Percentiles rank a stretch among this genome's conserved stretches.
Evolutionary conservation across 345 rosid species (phyloP).

Genomic region (Leavenworthia alabamica): DNA sequence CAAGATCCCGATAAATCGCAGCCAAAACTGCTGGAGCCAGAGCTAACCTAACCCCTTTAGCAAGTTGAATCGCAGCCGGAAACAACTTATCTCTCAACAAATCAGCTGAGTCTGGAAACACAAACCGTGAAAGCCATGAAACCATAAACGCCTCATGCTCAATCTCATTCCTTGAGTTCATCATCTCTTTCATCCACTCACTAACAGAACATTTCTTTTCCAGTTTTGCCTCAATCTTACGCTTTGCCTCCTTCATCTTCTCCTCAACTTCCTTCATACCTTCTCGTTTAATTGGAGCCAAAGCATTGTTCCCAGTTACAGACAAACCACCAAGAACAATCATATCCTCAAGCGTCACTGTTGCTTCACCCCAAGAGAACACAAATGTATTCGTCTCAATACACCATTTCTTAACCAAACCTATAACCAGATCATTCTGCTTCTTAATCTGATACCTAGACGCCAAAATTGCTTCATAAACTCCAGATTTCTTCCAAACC

Average conservation of each 20-base stretch:
- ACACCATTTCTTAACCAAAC: conserved; percentile 46
- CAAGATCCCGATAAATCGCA: conserved; percentile 37
- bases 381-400: conserved; percentile 44
- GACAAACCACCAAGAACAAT: conserved; percentile 38
- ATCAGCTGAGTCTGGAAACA: conserved; percentile 18
- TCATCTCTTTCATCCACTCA: conserved; percentile 38
- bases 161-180: conserved; percentile 35
- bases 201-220: conserved; percentile 19
- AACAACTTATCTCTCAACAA: conserved; percentile 14
- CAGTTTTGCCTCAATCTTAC: background rate
- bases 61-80: conserved; percentile 43
- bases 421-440: conserved; percentile 31
- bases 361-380: conserved; percentile 57
- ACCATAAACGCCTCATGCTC: conserved; percentile 65
- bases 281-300: conserved; percentile 16
- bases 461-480: conserved; percentile 39
- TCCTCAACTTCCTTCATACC: conserved; percentile 25
- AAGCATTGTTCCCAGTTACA: conserved; percentile 39
- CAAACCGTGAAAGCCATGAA: conserved; percentile 46
- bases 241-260: conserved; percentile 19
- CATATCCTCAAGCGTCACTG: conserved; percentile 45
- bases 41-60: conserved; percentile 40
- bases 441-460: conserved; percentile 32
- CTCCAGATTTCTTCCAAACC: conserved; percentile 43
- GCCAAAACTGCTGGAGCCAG: conserved; percentile 58